Evolutionary conservation across 1,284 basidiomycete genomes (phyloP).

Genomic region (Sanghuangporus sanghuang): DNA sequence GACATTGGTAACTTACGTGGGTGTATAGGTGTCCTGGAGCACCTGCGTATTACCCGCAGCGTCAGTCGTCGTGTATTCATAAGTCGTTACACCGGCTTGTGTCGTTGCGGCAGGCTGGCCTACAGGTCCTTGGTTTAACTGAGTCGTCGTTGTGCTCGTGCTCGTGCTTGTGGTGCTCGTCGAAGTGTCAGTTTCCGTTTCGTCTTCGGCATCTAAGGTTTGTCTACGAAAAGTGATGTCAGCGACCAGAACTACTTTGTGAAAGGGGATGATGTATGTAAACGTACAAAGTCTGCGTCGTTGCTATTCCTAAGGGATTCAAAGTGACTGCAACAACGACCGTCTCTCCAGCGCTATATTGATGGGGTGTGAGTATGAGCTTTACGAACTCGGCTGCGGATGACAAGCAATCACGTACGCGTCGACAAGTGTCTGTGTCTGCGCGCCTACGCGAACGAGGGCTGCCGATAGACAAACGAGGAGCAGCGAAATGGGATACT

Average conservation of each 20-base stretch:
- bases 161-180: slow-evolving; percentile 21
- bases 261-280: neutral
- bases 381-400: neutral
- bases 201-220: slow-evolving; percentile 26
- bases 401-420: slow-evolving; percentile 31
- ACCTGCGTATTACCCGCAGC: slow-evolving; percentile 45
- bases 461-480: slow-evolving; percentile 27
- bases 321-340: slow-evolving; percentile 48
- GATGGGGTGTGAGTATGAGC: slow-evolving; percentile 1
- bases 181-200: neutral
- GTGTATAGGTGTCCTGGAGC: slow-evolving; percentile 49
- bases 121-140: slow-evolving; percentile 47
- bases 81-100: slow-evolving; percentile 45
- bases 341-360: slow-evolving; percentile 43
- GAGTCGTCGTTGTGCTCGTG: slow-evolving; percentile 21
- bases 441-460: slow-evolving; percentile 39
- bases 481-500: slow-evolving; percentile 19
- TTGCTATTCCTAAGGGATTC: slow-evolving; percentile 36
- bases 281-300: slow-evolving; percentile 44
- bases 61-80: slow-evolving; percentile 56
- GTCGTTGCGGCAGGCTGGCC: slow-evolving; percentile 44
- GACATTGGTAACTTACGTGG: slow-evolving; percentile 28
- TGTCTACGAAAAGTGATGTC: slow-evolving; percentile 19
- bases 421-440: slow-evolving; percentile 39
- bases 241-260: neutral